Percentiles rank a stretch among this genome's conserved stretches.
Evolutionary conservation across 352 stramenopile genomes (phyloP).

Genomic region (Pythium brassicae): DNA sequence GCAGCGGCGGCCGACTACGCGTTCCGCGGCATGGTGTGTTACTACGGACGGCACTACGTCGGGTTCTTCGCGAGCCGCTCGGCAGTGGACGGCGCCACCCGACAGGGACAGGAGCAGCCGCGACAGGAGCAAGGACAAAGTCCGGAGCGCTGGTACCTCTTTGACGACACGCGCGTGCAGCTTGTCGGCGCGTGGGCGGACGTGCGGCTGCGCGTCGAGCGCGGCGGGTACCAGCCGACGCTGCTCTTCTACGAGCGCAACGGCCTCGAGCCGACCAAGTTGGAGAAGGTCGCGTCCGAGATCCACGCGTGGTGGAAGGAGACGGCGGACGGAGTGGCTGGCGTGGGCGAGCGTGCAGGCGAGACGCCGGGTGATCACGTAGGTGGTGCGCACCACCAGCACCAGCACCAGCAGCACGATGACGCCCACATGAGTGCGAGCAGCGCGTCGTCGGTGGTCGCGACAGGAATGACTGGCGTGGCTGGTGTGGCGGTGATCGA

Average conservation of each 20-base stretch:
- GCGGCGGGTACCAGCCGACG: slow-evolving; percentile 77
- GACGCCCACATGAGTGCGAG: not conserved
- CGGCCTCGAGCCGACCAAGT: slow-evolving; percentile 48
- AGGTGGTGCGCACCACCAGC: not conserved
- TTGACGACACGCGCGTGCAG: slow-evolving; percentile 83
- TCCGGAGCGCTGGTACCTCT: slow-evolving; percentile 77
- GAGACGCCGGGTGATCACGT: not conserved
- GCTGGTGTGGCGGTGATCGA: not conserved
- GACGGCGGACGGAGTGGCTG: slow-evolving; percentile 24
- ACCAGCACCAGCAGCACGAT: not conserved
- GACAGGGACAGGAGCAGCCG: slow-evolving; percentile 30
- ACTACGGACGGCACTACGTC: slow-evolving; percentile 84
- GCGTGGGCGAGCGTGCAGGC: too few relatives aligned
- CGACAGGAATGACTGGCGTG: not conserved
- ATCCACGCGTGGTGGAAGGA: slow-evolving; percentile 80
- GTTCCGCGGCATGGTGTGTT: slow-evolving; percentile 82
- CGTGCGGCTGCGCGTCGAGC: slow-evolving; percentile 65
- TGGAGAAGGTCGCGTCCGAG: slow-evolving; percentile 57
- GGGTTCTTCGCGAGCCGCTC: slow-evolving; percentile 79
- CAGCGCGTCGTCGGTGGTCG: not conserved
- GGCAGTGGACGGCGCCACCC: slow-evolving; percentile 34
- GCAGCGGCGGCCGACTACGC: slow-evolving; percentile 40
- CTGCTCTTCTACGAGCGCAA: slow-evolving; percentile 82
- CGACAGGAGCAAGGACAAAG: too few relatives aligned
- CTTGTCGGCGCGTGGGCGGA: slow-evolving; percentile 69